phyloP scores from a whole-genome alignment of 148 eudicot genomes.

The Silene latifolia region DNA sequence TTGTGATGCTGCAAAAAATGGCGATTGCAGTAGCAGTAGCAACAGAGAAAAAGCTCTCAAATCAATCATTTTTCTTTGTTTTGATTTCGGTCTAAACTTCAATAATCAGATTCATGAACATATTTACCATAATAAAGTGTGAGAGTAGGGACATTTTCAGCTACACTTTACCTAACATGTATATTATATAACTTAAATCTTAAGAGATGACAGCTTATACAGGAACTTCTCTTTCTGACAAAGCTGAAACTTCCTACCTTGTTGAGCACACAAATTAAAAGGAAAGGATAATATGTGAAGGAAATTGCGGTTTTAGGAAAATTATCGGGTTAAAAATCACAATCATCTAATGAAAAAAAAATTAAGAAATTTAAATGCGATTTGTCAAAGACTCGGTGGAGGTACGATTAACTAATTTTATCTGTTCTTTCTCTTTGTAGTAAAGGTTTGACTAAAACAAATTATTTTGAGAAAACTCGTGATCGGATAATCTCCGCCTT shows the following conservation, averaged over 20 bases:
- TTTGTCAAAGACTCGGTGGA: too few species aligned
- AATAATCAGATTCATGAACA: background rate
- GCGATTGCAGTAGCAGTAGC: constrained; percentile 4
- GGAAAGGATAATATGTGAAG: background rate
- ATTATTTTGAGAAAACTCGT: background rate
- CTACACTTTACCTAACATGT: background rate
- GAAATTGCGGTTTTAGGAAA: background rate
- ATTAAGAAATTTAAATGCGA: too few species aligned
- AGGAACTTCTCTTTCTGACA: background rate
- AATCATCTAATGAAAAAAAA: too few species aligned
- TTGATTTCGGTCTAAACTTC: too few species aligned
- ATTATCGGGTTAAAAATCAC: background rate
- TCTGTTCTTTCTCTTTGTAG: too few species aligned
- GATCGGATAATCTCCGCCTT: too few species aligned
- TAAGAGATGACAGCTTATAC: too few species aligned
- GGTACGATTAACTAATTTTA: too few species aligned
- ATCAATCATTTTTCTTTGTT: background rate
- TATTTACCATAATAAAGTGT: background rate
- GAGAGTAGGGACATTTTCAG: background rate
- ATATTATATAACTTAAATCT: background rate
- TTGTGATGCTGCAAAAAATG: constrained; percentile 5
- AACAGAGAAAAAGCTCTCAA: background rate
- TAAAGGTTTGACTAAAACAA: too few species aligned
- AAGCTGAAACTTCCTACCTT: background rate
- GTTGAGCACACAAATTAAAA: background rate